Conservation (phyloP, 2,329 filamentous ascomycete genomes). For the Verticillium albo-atrum region DNA sequence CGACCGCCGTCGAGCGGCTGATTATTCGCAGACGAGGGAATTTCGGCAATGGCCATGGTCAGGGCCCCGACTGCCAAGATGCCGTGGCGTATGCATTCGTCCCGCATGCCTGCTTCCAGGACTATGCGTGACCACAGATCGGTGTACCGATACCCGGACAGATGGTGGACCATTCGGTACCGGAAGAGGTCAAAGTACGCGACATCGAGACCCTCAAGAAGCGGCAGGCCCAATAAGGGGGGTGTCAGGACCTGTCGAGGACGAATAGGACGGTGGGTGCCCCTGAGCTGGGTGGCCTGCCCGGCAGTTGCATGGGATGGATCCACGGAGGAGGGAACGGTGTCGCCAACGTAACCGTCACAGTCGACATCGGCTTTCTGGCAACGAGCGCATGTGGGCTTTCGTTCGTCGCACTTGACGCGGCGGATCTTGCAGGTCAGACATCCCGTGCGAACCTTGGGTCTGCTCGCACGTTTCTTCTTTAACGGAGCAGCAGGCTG, state of each 20-base stretch:
- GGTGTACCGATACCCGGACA: slow-evolving; percentile 4
- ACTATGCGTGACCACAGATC: slow-evolving; percentile 6
- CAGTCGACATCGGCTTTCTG: slow-evolving; percentile 9
- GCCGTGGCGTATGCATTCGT: slow-evolving; percentile 6
- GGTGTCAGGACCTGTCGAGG: background rate
- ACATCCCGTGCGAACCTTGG: slow-evolving; percentile 13
- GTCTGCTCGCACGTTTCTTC: slow-evolving; percentile 8
- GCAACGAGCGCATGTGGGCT: slow-evolving; percentile 17
- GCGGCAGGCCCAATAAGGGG: background rate
- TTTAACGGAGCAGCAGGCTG: background rate
- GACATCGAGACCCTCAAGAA: slow-evolving; percentile 1
- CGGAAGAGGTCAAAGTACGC: slow-evolving; percentile 7
- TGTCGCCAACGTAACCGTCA: slow-evolving; percentile 8
- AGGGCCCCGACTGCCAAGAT: slow-evolving; percentile 6
- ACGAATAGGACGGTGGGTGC: background rate
- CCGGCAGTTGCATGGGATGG: background rate
- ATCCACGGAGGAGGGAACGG: background rate
- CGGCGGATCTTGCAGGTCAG: slow-evolving; percentile 18
- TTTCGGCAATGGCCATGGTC: background rate
- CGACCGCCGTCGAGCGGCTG: background rate
- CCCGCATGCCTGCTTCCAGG: slow-evolving; percentile 3
- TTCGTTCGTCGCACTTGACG: slow-evolving; percentile 24
- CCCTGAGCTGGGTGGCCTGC: background rate
- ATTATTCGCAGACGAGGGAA: background rate
- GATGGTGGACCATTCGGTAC: slow-evolving; percentile 2